A percentile compares a stretch with the other conserved stretches of the same genome.
Conservation (phyloP, 805 yeast species). For the Monosporozyma aerobia region DNA sequence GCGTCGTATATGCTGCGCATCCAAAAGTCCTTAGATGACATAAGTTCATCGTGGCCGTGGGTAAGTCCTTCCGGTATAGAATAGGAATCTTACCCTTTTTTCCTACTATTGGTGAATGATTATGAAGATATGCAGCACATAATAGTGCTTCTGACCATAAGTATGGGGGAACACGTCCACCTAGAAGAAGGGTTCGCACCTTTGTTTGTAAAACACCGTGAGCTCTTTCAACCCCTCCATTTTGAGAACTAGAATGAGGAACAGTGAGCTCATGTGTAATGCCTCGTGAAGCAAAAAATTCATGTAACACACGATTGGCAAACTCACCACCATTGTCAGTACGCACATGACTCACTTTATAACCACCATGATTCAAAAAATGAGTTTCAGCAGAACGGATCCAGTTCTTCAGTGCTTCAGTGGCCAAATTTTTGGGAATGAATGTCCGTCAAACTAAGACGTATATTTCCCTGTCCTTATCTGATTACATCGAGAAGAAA, state of each 20-base stretch:
- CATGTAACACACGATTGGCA: not conserved
- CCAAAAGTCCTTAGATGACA: slow-evolving; percentile 8
- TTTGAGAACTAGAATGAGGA: slow-evolving; percentile 5
- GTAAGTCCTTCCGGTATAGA: not conserved
- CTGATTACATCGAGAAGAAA: not conserved
- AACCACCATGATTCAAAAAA: slow-evolving; percentile 1
- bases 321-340: slow-evolving; percentile 6
- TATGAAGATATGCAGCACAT: slow-evolving; percentile 7
- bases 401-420: slow-evolving; percentile 1
- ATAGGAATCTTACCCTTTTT: slow-evolving; percentile 3
- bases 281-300: not conserved
- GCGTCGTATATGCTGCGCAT: slow-evolving; percentile 8
- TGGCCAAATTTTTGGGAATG: slow-evolving; percentile 6
- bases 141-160: slow-evolving; percentile 14
- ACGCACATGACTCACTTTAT: not conserved
- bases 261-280: slow-evolving; percentile 8
- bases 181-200: slow-evolving; percentile 3
- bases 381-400: not conserved
- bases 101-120: slow-evolving; percentile 3
- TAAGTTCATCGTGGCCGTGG: not conserved
- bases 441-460: not conserved
- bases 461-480: not conserved
- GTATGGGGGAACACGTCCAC: slow-evolving; percentile 8
- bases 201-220: slow-evolving; percentile 8
- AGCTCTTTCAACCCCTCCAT: slow-evolving; percentile 14